Conservation (phyloP, 495 filamentous ascomycete species). For the Thozetella sp. region DNA sequence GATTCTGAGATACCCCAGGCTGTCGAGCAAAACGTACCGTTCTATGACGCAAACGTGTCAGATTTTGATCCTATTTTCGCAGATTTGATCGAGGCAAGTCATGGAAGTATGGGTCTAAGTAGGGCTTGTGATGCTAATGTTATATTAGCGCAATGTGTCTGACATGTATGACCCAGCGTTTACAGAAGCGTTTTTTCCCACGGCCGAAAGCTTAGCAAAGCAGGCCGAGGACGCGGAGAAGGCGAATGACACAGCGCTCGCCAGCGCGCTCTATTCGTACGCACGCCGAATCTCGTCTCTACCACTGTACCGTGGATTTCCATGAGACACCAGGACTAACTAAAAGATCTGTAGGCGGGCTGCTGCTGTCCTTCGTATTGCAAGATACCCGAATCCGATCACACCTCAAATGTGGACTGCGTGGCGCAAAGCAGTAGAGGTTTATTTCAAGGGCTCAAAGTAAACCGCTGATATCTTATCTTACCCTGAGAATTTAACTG, state of each 20-base stretch:
- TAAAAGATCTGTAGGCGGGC: conserved; percentile 32
- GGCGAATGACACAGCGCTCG: conserved; percentile 33
- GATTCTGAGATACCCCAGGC: not conserved
- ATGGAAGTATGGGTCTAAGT: not conserved
- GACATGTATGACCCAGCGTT: not conserved
- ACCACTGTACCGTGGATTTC: not conserved
- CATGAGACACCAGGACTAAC: not conserved
- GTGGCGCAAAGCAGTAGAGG: conserved; percentile 60
- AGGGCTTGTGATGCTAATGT: not conserved
- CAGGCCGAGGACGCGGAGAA: conserved; percentile 46
- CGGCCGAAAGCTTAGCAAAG: conserved; percentile 48
- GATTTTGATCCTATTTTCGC: not conserved
- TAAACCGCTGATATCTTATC: not conserved
- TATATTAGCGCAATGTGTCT: not conserved
- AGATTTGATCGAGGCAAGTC: not conserved
- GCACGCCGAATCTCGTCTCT: not conserved
- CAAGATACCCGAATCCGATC: conserved; percentile 50
- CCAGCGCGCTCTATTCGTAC: conserved; percentile 54
- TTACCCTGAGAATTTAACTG: not conserved
- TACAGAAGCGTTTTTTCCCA: conserved; percentile 46
- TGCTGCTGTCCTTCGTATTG: conserved; percentile 66
- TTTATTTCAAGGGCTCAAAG: conserved; percentile 33
- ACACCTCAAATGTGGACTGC: conserved; percentile 50
- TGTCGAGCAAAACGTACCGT: not conserved
- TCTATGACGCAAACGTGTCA: not conserved